Evolutionary conservation across 78 protist genomes (phyloP).

Genomic region (Mantamonas sphyraenae): DNA sequence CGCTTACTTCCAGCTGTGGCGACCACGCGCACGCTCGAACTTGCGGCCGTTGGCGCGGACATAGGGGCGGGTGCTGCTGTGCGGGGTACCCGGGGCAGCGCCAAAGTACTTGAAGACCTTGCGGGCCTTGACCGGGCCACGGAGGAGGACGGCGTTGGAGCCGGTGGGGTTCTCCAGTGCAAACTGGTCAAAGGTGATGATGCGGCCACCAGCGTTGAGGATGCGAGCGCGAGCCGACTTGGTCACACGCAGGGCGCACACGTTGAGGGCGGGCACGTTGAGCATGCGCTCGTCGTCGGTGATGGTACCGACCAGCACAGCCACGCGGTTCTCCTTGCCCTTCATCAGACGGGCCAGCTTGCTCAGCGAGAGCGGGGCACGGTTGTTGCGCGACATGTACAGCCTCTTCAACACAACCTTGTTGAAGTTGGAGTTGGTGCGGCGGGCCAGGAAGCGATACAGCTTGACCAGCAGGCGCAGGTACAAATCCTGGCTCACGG

Average conservation of each 20-base stretch:
- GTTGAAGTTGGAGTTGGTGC: constrained; percentile 94
- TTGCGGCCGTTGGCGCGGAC: constrained; percentile 16
- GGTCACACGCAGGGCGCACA: constrained; percentile 94
- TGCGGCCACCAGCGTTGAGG: constrained; percentile 92
- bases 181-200: constrained; percentile 97
- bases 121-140: constrained; percentile 86
- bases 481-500: constrained; percentile 59
- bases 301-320: constrained; percentile 95
- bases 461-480: constrained; percentile 70
- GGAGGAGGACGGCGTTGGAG: constrained; percentile 85
- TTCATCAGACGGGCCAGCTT: constrained; percentile 60
- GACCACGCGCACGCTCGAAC: constrained; percentile 16
- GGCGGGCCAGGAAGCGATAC: constrained; percentile 94
- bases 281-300: constrained; percentile 93
- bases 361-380: constrained; percentile 84
- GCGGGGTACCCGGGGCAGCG: constrained; percentile 86
- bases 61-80: constrained; percentile 28
- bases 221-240: constrained; percentile 94
- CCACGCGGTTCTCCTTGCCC: constrained; percentile 60
- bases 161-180: constrained; percentile 94
- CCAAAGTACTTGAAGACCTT: constrained; percentile 94
- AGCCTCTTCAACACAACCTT: constrained; percentile 85
- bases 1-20: too few relatives aligned
- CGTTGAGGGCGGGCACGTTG: constrained; percentile 79
- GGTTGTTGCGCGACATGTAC: constrained; percentile 69